Percentiles rank a stretch among this genome's conserved stretches.
Evolutionary conservation across 1,284 basidiomycete species (phyloP).

Genomic region (Pterulicium gracile): DNA sequence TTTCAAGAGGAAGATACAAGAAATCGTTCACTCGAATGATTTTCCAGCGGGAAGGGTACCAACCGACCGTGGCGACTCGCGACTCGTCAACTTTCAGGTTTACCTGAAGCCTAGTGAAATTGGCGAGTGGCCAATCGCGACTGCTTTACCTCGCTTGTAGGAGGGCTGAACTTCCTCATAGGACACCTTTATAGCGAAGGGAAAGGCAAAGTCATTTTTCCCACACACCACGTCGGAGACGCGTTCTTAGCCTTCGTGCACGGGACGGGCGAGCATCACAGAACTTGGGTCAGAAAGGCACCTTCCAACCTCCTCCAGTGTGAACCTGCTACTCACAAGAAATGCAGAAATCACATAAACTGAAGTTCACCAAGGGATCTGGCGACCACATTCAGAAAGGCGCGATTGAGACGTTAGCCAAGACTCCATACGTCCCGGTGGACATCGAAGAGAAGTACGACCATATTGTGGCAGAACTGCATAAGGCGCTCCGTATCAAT

Average conservation of each 20-base stretch:
- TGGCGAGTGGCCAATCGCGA: conserved; percentile 30
- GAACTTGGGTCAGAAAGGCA: conserved; percentile 16
- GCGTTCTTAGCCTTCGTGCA: conserved; percentile 35
- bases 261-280: conserved; percentile 20
- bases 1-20: conserved; percentile 42
- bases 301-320: conserved; percentile 18
- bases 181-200: background rate
- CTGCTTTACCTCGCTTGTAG: background rate
- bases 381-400: conserved; percentile 12
- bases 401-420: conserved; percentile 29
- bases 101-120: conserved; percentile 32
- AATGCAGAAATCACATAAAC: background rate
- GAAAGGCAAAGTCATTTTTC: conserved; percentile 30
- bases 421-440: conserved; percentile 53
- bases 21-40: conserved; percentile 40
- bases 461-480: conserved; percentile 31
- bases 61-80: conserved; percentile 9
- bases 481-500: conserved; percentile 39
- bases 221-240: conserved; percentile 24
- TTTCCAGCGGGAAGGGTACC: conserved; percentile 28
- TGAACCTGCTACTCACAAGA: background rate
- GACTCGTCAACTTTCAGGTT: conserved; percentile 41
- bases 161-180: background rate
- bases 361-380: background rate
- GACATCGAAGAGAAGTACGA: conserved; percentile 44